Percentiles rank a stretch among this genome's conserved stretches.
These are phyloP conservation scores for Panicum hallii DNA, from an alignment of 202 grass and related monocot genomes.

Conservation along the genomic window DNA sequence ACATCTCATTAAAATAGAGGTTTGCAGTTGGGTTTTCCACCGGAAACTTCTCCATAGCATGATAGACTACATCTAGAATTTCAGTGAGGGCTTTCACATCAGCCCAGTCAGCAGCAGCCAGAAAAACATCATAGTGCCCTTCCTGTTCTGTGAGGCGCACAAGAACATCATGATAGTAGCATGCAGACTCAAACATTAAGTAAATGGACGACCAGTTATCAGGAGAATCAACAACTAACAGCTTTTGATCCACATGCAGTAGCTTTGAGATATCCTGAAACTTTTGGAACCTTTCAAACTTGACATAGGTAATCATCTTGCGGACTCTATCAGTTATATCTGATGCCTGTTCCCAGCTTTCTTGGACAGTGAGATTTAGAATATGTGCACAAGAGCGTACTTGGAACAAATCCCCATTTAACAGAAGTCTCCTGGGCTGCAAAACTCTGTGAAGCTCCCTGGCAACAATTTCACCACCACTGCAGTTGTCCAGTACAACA, in stretches of 20 bases:
- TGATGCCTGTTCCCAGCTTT: constrained; percentile 72
- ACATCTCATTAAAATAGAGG: constrained; percentile 96
- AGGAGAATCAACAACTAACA: constrained; percentile 80
- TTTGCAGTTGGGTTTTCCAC: constrained; percentile 82
- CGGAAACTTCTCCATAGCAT: constrained; percentile 90
- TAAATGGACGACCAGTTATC: constrained; percentile 76
- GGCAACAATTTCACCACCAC: constrained; percentile 64
- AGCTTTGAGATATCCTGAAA: constrained; percentile 80
- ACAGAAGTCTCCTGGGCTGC: constrained; percentile 69
- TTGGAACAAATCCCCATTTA: constrained; percentile 78
- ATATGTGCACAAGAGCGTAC: constrained; percentile 78
- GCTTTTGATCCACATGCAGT: constrained; percentile 70
- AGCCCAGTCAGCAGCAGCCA: constrained; percentile 83
- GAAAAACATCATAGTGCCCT: constrained; percentile 57
- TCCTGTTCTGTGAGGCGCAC: constrained; percentile 74
- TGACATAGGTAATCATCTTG: constrained; percentile 76
- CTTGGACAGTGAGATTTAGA: constrained; percentile 81
- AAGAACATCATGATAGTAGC: constrained; percentile 89
- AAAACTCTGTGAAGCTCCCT: constrained; percentile 74
- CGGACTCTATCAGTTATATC: constrained; percentile 74
- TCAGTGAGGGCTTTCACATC: constrained; percentile 90
- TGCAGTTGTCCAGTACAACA: constrained; percentile 82
- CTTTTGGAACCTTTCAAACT: constrained; percentile 75
- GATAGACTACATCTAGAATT: constrained; percentile 86
- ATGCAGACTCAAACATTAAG: constrained; percentile 91